Evolutionary conservation across 257 asterid genomes (phyloP).

Genomic region (Solanum clarkiae): DNA sequence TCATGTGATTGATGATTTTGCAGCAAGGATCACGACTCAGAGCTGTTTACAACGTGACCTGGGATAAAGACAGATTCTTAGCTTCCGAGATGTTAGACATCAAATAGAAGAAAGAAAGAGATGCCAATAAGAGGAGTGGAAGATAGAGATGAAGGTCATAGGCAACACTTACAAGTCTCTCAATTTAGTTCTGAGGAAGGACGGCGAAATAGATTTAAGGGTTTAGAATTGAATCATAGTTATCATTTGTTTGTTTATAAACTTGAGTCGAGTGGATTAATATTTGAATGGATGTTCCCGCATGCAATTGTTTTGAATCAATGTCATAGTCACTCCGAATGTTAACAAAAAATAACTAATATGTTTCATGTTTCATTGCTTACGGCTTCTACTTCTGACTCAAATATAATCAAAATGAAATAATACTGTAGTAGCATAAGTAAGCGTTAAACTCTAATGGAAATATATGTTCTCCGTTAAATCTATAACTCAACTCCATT

Average conservation of each 20-base stretch:
- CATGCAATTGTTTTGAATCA: no score
- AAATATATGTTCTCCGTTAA: no score
- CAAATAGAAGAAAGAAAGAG: conserved; percentile 48
- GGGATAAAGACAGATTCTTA: conserved; percentile 75
- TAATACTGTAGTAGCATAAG: neutral
- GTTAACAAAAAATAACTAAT: no score
- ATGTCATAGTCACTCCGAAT: no score
- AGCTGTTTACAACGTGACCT: conserved; percentile 77
- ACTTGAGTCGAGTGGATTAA: no score
- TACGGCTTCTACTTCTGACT: no score
- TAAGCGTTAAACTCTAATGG: neutral
- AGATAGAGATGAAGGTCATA: conserved; percentile 34
- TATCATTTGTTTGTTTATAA: neutral
- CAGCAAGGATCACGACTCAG: conserved; percentile 89
- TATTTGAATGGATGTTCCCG: neutral
- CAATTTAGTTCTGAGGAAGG: conserved; percentile 46
- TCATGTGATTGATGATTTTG: conserved; percentile 11
- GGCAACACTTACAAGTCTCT: conserved; percentile 26
- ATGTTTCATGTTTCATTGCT: no score
- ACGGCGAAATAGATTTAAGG: conserved; percentile 72
- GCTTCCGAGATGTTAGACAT: conserved; percentile 23
- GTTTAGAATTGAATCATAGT: no score
- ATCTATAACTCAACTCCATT: no score
- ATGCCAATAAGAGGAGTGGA: conserved; percentile 23
- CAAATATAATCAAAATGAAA: no score